These are phyloP conservation scores for Colletotrichum graminicola DNA, from an alignment of 2,329 filamentous ascomycete genomes.

Conservation along the genomic window DNA sequence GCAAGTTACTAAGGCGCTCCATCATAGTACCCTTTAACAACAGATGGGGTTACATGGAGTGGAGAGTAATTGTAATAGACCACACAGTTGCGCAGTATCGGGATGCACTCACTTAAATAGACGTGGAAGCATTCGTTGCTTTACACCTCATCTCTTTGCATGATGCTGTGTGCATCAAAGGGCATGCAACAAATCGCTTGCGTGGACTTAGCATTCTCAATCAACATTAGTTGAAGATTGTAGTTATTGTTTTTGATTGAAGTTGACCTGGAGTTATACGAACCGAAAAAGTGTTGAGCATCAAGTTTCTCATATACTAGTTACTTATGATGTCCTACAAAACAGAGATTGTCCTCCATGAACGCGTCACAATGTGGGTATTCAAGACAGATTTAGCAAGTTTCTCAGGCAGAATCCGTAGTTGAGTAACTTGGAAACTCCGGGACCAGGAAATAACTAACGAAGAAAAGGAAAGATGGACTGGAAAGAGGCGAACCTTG, in stretches of 20 bases:
- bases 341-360: not conserved
- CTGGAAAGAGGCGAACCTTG: not conserved
- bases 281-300: too few species aligned
- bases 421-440: not conserved
- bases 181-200: not conserved
- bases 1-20: not conserved
- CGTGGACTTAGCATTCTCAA: not conserved
- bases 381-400: not conserved
- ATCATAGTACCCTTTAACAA: not conserved
- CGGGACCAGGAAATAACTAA: fast-evolving
- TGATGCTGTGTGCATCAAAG: not conserved
- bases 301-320: too few species aligned
- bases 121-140: not conserved
- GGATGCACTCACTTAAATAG: fast-evolving
- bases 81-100: not conserved
- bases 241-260: too few species aligned
- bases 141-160: fast-evolving
- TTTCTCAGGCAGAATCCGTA: too few species aligned
- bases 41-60: not conserved
- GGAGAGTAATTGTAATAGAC: too few species aligned
- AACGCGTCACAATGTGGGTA: not conserved
- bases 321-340: not conserved
- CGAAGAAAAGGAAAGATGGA: not conserved
- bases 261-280: too few species aligned
- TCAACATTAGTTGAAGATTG: not conserved